A percentile compares a stretch with the other conserved stretches of the same genome.
Evolutionary conservation across 176 grass and related monocot genomes (phyloP).

Genomic region (Hyparrhenia diplandra): DNA sequence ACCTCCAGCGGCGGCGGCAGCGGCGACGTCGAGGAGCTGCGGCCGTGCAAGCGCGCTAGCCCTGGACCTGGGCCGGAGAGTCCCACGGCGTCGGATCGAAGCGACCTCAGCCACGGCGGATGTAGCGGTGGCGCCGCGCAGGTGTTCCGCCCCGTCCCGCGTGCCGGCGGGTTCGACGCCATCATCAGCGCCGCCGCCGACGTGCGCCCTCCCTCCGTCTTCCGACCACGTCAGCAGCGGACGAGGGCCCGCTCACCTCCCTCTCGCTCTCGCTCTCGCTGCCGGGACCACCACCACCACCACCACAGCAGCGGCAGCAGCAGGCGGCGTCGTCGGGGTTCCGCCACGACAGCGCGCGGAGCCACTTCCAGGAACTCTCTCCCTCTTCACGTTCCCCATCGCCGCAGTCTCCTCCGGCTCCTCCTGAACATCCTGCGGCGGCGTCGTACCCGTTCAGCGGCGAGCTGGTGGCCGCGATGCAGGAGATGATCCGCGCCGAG

Average conservation of each 20-base stretch:
- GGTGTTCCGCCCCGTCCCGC: constrained; percentile 55
- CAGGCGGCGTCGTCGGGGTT: constrained; percentile 5
- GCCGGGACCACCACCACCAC: constrained; percentile 30
- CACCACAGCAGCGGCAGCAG: not conserved
- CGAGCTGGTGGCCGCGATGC: constrained; percentile 52
- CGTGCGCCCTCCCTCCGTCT: not conserved
- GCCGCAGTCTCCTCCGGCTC: not conserved
- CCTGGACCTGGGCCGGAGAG: constrained; percentile 54
- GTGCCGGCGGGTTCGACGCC: constrained; percentile 39
- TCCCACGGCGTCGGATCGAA: constrained; percentile 62
- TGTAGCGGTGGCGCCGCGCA: constrained; percentile 12
- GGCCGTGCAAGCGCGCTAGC: constrained; percentile 50
- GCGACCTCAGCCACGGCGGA: constrained; percentile 64
- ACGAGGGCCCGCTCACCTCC: constrained; percentile 57
- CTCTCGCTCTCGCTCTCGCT: constrained; percentile 76
- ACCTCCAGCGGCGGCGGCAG: not conserved
- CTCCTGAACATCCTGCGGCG: not conserved
- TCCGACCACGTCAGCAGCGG: not conserved
- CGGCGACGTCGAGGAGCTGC: not conserved
- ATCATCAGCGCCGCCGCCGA: constrained; percentile 13
- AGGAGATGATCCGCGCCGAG: constrained; percentile 84
- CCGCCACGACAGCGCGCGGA: constrained; percentile 42
- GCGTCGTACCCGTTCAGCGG: constrained; percentile 30
- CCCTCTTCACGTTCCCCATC: constrained; percentile 24
- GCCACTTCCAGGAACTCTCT: constrained; percentile 48